Evolutionary conservation across 805 yeast species (phyloP).

Genomic region (Pichia heedii): DNA sequence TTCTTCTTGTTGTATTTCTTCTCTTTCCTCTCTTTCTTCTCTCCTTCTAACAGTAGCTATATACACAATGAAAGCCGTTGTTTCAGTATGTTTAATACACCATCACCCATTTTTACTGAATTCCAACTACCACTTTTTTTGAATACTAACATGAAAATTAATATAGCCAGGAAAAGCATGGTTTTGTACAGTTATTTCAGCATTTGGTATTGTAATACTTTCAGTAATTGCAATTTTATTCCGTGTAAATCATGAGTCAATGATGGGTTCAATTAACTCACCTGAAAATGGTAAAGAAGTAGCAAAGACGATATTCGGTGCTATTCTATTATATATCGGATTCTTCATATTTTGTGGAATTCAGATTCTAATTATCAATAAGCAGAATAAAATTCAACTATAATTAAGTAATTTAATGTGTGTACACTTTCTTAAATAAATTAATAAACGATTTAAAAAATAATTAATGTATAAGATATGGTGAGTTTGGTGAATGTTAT

Average conservation of each 20-base stretch:
- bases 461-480: too few relatives aligned
- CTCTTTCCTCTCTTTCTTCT: too few relatives aligned
- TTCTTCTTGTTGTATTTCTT: too few relatives aligned
- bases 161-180: conserved; percentile 74
- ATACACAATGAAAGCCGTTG: conserved; percentile 30
- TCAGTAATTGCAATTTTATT: conserved; percentile 80
- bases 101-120: not conserved
- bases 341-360: conserved; percentile 88
- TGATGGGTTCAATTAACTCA: conserved; percentile 85
- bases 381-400: conserved; percentile 62
- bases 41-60: too few relatives aligned
- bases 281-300: conserved; percentile 90
- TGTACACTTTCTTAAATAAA: too few relatives aligned
- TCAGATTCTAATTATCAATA: conserved; percentile 59
- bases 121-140: not conserved
- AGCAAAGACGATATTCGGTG: conserved; percentile 82
- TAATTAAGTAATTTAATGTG: too few relatives aligned
- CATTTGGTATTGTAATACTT: conserved; percentile 83
- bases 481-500: too few relatives aligned
- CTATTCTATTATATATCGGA: conserved; percentile 70
- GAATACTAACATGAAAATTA: too few relatives aligned
- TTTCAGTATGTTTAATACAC: conserved; percentile 20
- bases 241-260: conserved; percentile 72
- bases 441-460: too few relatives aligned
- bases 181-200: conserved; percentile 89